phyloP scores from a whole-genome alignment of 805 yeast species.

The Wickerhamiella azymoides region DNA sequence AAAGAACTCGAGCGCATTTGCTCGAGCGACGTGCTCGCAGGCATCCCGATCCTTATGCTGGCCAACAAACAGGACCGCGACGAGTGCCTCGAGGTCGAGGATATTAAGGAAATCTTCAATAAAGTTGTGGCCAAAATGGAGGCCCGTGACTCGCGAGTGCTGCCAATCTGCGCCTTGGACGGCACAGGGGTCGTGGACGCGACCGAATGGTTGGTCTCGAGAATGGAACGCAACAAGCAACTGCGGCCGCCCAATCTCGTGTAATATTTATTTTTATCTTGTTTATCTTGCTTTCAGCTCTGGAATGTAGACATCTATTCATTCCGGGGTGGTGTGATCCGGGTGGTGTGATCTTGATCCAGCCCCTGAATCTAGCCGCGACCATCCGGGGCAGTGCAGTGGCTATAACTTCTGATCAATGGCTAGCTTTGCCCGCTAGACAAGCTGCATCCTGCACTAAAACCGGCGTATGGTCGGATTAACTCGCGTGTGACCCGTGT shows the following conservation, averaged over 20 bases:
- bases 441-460: no score
- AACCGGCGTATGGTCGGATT: no score
- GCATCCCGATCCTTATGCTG: slow-evolving; percentile 83
- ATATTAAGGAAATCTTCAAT: slow-evolving; percentile 72
- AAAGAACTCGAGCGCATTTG: slow-evolving; percentile 43
- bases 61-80: slow-evolving; percentile 87
- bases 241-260: slow-evolving; percentile 42
- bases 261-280: not conserved
- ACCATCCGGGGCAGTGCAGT: no score
- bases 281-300: no score
- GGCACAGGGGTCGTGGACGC: slow-evolving; percentile 75
- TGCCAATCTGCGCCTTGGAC: slow-evolving; percentile 75
- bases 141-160: slow-evolving; percentile 80
- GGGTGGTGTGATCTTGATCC: no score
- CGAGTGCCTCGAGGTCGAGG: slow-evolving; percentile 57
- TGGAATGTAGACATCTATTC: no score
- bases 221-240: slow-evolving; percentile 53
- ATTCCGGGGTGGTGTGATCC: no score
- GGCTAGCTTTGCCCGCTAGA: no score
- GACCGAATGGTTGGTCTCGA: slow-evolving; percentile 70
- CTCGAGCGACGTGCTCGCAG: slow-evolving; percentile 46
- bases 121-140: slow-evolving; percentile 67
- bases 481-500: no score
- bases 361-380: no score
- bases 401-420: no score